Evolutionary conservation across 106 monocot species (phyloP), one percentile per base, ranked within the genome.

Genomic region (Dendrobium nobile): DNA sequence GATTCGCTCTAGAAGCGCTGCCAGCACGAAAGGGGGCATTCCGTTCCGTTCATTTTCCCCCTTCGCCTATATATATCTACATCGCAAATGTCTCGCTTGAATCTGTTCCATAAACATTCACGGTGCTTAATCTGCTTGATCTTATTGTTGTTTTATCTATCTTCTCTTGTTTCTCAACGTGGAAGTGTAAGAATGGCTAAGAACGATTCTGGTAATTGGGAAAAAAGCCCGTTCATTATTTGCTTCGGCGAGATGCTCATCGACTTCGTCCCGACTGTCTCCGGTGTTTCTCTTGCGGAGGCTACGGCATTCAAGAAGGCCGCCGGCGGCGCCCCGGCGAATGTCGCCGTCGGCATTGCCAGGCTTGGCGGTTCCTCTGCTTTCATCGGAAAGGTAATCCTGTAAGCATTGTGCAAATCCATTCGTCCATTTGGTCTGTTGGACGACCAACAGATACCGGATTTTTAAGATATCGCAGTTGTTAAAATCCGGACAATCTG

Each of bases 191-290:
- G 9, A 9, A 82, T 76, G 76, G 82, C 76, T 4, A 64, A 11
- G 37, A n/a, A n/a, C 5, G 56, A 58, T 20, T 59, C 67, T 10
- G 51, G 37, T 15, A 5, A 42, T 8, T 20, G 44, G 47, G 44
- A 79, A 24, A 67, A 55, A 20, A 20, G 18, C 19, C 47, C 79
- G 15, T 79, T 85, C 24, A 77, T 88, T 44, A 79, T 88, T 44
- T 85, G 88, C 72, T 88, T 88, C 73, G 88, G 88, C 37, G 88
- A 88, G 68, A 85, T 88, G 88, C 54, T 88, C 18, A 88, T 85
- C 54, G 88, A 88, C 74, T 88, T 88, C 65, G 84, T 88, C 44
- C 88, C 88, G 4, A 88, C 84, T 44, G 79, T 85, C 55, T 82
- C 64, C 80, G 84, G 82, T 13, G 79, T 82, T 61, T 85, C 88